Base-by-base conservation (phyloP, 2,329 filamentous ascomycete species). In the Moelleriella libera region DNA sequence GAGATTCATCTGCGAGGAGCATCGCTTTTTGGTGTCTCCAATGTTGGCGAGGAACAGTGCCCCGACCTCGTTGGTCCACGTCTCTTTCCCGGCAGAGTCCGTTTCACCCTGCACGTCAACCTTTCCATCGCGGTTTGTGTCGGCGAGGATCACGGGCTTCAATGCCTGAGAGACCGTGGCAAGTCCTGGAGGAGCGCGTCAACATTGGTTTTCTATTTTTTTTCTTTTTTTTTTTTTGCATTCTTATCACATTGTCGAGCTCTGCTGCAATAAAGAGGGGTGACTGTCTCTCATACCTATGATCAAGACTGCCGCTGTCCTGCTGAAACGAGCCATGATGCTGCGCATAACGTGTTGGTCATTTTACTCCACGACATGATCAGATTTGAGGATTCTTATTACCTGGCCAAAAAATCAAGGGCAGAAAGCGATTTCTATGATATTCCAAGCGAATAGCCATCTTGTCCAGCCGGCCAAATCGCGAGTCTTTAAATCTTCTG, bases 31-130 rank as follows among this genome's bases (percentile, higher is more conserved):
- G 3, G 57, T 59, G 48, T 66, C 63, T 5, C 57, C 62, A 21
- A 66, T 61, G 47, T 63, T 63, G 12, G 63, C 54, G 1, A 67
- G 55, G 44, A 67, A 63, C 30, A 66, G 54, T 14, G 63, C 62
- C 5, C 63, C 63, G 5, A 43, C 42, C 0, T 44, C 10, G 1
- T 51, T 40, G 1, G 56, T 57, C 58, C 57, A 60, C 5, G 29
- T 45, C 3, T 47, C 43, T 47, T 62, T 64, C 30, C 50, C 48
- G 0, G 11, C 8, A 1, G 52, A 30, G 45, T 64, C 58, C 3
- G 53, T 49, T 12, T 45, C 44, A 21, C 50, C 49, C 5, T 42
- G 41, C 11, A 53, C 47, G 48, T 64, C 60, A 34, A 64, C 54
- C 11, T 47, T 46, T 5, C 62, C 62, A 45, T 65, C 62, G 6